Conservation (phyloP, 306 rosid genomes). For the Psophocarpus tetragonolobus region DNA sequence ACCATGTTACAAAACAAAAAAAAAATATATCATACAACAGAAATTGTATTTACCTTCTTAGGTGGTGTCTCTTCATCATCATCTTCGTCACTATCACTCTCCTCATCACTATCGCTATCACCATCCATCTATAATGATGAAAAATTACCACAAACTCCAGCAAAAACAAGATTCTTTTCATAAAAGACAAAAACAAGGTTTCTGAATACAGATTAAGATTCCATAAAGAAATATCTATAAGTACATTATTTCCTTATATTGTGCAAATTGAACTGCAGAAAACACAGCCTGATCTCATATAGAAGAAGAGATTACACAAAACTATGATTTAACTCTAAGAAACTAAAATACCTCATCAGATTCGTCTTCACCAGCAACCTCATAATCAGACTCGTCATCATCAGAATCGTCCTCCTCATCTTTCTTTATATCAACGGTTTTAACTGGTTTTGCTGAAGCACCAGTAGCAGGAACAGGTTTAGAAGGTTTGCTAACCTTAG, state of each 20-base stretch:
- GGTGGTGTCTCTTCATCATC: conserved; percentile 47
- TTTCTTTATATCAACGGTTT: conserved; percentile 50
- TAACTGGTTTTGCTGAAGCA: conserved; percentile 49
- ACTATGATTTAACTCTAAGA: background rate
- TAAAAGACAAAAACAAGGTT: background rate
- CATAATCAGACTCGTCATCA: conserved; percentile 37
- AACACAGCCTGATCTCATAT: background rate
- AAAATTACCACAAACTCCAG: background rate
- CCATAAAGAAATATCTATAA: background rate
- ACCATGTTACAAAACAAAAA: background rate
- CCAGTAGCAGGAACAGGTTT: conserved; percentile 16
- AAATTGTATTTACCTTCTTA: conserved; percentile 59
- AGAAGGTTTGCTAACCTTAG: conserved; percentile 38
- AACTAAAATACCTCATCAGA: conserved; percentile 44
- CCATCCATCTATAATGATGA: conserved; percentile 40
- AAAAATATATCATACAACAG: background rate
- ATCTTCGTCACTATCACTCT: conserved; percentile 50
- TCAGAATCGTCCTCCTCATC: conserved; percentile 45
- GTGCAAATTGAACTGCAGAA: background rate
- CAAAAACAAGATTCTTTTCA: background rate
- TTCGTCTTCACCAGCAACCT: conserved; percentile 33
- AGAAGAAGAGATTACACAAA: background rate
- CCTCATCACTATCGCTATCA: conserved; percentile 40
- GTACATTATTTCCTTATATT: background rate
- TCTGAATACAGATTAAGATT: background rate